Evolutionary conservation across 495 filamentous ascomycete genomes (phyloP), one percentile per base, ranked within the genome.

Genomic region (Halenospora varia): DNA sequence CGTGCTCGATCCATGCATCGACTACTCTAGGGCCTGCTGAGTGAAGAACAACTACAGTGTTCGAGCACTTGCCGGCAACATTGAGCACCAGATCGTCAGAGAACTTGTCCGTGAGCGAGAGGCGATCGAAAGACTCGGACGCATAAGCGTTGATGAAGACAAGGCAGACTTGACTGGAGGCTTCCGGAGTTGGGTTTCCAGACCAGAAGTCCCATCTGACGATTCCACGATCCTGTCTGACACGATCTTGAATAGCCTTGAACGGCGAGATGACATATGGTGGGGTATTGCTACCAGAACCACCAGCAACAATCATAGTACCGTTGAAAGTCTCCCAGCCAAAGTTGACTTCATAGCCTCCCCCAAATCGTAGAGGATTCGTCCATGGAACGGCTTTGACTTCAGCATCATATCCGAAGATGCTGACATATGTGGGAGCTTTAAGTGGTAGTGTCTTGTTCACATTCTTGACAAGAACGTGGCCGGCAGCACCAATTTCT

Each of bases 271-370:
- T 70, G 25, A 62, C 24, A 26, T 58, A 62, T 1, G 60, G 13
- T 13, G 42, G 55, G 2, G 19, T 58, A 47, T 54, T 58, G 22
- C 29, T 52, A 10, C 60, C 60, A 4, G 48, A 53, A 35, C 60
- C 60, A 2, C 60, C 55, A 47, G 82, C 92, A 83, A 93, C 89
- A 39, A 87, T 91, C 18, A 96, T 76, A 4, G 92, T 96, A 41
- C 92, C 92, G 20, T 51, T 85, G 81, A 67, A 41, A 1, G 51
- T 55, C 15, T 51, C 48, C 47, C 47, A 55, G 25, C 49, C 49
- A 17, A 40, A 57, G 35, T 57, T 51, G 10, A 57, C 55, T 19
- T 51, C 55, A 19, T 57, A 57, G 10, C 55, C 47, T 6, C 55
- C 53, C 3, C 53, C 53, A 25, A 48, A 56, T 1, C 53, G 42